Evolutionary conservation across 805 yeast species (phyloP), one percentile per base, ranked within the genome.

Genomic region (Debaryomyces prosopidis): DNA sequence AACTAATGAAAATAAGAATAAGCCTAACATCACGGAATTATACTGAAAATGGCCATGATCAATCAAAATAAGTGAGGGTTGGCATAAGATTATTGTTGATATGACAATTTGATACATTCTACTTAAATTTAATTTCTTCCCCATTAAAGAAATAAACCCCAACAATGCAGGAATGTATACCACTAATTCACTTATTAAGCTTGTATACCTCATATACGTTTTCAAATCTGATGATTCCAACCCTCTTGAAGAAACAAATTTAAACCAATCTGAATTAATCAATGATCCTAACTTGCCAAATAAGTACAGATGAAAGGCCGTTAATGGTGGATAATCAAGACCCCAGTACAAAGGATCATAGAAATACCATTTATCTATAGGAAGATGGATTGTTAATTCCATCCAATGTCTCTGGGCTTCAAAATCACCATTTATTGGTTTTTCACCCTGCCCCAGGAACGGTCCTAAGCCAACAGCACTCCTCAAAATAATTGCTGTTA

Each of bases 351-450:
- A 82, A 37, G 90, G 73, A 60, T 94, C 97, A 63, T 82, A 89
- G 69, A 77, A 87, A 60, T 94, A 94, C 99, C 99, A 94, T 50
- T 85, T 54, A 0, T 69, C 64, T 1, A 89, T 65, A 0, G 96
- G 94, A 40, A 91, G 63, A 54, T 83, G 81, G 33, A 75, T 81
- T 0, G 98, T 92, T 43, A 92, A 73, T 62, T 94, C 99, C 80
- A 94, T 77, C 99, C 99, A 94, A 64, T 92, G 99, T 53, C 99
- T 79, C 64, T 94, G 99, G 0, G 98, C 98, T 64, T 94, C 99
- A 59, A 94, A 92, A 62, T 94, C 99, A 5, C 99, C 99, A 70
- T 73, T 82, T 80, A 89, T 80, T 4, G 98, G 98, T 7, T 87
- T 82, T 1, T 74, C 69, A 7, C 68, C 67, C 49, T 65, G 62